Evolutionary conservation across 345 rosid genomes (phyloP).

Genomic region (Alliaria petiolata): DNA sequence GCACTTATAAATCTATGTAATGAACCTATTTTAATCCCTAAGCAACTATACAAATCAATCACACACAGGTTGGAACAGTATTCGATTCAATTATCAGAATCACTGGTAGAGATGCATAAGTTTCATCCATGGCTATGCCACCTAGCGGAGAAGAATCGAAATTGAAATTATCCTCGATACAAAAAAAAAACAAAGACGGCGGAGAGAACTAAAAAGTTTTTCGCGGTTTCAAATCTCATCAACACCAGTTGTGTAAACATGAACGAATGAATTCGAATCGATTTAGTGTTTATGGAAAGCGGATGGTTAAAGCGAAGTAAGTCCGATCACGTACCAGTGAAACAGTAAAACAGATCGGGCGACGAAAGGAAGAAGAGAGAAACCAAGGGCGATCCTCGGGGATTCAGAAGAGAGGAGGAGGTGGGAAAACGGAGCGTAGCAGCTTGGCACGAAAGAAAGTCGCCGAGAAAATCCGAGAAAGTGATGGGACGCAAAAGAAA

Average conservation of each 20-base stretch:
- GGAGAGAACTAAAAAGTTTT: not conserved
- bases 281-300: not conserved
- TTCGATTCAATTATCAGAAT: constrained; percentile 4
- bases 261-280: constrained; percentile 8
- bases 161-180: constrained; percentile 18
- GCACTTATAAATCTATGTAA: not conserved
- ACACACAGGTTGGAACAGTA: constrained; percentile 8
- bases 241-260: not conserved
- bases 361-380: constrained; percentile 9
- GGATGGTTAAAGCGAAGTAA: too few species aligned
- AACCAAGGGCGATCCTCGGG: constrained; percentile 22
- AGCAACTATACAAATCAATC: not conserved
- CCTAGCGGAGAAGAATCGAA: constrained; percentile 16
- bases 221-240: constrained; percentile 11
- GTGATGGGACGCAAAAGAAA: constrained; percentile 40
- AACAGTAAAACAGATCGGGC: constrained; percentile 32
- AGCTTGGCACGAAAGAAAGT: constrained; percentile 41
- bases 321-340: constrained; percentile 51
- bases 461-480: constrained; percentile 43
- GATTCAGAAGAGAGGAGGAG: constrained; percentile 3
- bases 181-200: not conserved
- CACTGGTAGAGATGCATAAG: constrained; percentile 9
- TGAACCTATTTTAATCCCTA: too few species aligned
- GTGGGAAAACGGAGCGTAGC: constrained; percentile 9
- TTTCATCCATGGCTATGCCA: not conserved